phyloP scores from a whole-genome alignment of 495 filamentous ascomycete genomes.

The Sabuloglossum arenarium region DNA sequence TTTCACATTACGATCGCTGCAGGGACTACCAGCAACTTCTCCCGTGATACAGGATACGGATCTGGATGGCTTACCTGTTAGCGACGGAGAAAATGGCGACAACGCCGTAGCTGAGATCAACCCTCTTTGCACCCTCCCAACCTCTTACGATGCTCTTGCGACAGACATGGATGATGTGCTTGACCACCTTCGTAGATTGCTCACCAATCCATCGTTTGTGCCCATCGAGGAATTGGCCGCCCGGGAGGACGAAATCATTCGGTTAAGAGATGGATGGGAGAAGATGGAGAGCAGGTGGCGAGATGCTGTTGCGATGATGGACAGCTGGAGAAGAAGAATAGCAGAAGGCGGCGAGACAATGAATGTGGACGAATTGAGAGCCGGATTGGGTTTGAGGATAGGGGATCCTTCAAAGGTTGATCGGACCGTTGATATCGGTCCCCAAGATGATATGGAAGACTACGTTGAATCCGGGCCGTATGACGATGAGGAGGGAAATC shows the following conservation, averaged over 20 bases:
- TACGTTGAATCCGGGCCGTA: neutral
- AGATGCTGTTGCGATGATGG: conserved; percentile 77
- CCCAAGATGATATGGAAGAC: neutral
- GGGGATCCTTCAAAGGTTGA: conserved; percentile 15
- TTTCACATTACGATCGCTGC: conserved; percentile 52
- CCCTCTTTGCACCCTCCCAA: conserved; percentile 20
- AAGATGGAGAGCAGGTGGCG: conserved; percentile 81
- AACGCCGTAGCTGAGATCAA: conserved; percentile 20
- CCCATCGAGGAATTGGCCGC: conserved; percentile 85
- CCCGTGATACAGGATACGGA: conserved; percentile 23
- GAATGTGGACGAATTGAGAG: conserved; percentile 62
- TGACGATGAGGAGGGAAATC: neutral
- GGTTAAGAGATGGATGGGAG: conserved; percentile 67
- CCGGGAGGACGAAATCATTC: conserved; percentile 71
- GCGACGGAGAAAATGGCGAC: conserved; percentile 10
- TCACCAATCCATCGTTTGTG: conserved; percentile 92
- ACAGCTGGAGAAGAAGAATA: conserved; percentile 77
- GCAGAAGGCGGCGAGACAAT: conserved; percentile 56
- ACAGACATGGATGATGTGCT: conserved; percentile 51
- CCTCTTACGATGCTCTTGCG: conserved; percentile 53
- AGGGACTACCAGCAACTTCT: conserved; percentile 37
- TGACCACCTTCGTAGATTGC: conserved; percentile 54
- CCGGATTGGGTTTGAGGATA: conserved; percentile 38
- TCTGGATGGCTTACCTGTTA: neutral
- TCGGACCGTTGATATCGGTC: neutral